A percentile compares a stretch with the other conserved stretches of the same genome.
Conservation (phyloP, 2,329 filamentous ascomycete species). For the Phaeosphaeria sp. region DNA sequence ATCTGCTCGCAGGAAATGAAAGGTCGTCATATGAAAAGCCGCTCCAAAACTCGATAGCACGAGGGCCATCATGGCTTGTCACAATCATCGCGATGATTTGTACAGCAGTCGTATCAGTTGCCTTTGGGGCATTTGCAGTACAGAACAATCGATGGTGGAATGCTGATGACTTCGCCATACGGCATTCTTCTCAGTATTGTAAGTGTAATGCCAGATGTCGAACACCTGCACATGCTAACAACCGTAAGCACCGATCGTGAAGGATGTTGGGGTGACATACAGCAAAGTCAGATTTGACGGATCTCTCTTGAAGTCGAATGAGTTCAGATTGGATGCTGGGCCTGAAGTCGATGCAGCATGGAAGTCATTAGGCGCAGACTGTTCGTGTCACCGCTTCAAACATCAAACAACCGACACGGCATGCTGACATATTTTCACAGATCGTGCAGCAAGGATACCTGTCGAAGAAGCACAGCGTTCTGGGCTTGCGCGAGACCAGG, state of each 20-base stretch:
- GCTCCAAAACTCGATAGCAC: neutral
- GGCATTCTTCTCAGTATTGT: slow-evolving; percentile 44
- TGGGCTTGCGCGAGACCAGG: slow-evolving; percentile 62
- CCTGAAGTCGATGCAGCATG: slow-evolving; percentile 66
- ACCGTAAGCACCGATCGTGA: slow-evolving; percentile 38
- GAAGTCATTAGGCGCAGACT: slow-evolving; percentile 60
- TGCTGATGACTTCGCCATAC: slow-evolving; percentile 35
- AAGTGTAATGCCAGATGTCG: neutral
- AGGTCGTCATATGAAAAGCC: slow-evolving; percentile 13
- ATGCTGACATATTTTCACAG: slow-evolving; percentile 14
- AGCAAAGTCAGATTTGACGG: slow-evolving; percentile 60
- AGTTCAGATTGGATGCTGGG: slow-evolving; percentile 59
- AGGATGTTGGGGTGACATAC: slow-evolving; percentile 53
- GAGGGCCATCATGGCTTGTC: slow-evolving; percentile 22
- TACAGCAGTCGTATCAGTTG: slow-evolving; percentile 27
- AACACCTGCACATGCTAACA: slow-evolving; percentile 2
- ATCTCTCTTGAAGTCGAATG: slow-evolving; percentile 61
- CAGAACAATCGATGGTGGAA: slow-evolving; percentile 15
- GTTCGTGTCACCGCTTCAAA: slow-evolving; percentile 36
- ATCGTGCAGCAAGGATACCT: slow-evolving; percentile 55
- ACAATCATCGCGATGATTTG: slow-evolving; percentile 19
- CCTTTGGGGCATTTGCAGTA: slow-evolving; percentile 29
- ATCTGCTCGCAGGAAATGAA: slow-evolving; percentile 24
- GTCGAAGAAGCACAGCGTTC: slow-evolving; percentile 56
- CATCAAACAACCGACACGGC: neutral